These are phyloP conservation scores for Globisporangium spinosum DNA, from an alignment of 352 stramenopile genomes.

Conservation along the genomic window DNA sequence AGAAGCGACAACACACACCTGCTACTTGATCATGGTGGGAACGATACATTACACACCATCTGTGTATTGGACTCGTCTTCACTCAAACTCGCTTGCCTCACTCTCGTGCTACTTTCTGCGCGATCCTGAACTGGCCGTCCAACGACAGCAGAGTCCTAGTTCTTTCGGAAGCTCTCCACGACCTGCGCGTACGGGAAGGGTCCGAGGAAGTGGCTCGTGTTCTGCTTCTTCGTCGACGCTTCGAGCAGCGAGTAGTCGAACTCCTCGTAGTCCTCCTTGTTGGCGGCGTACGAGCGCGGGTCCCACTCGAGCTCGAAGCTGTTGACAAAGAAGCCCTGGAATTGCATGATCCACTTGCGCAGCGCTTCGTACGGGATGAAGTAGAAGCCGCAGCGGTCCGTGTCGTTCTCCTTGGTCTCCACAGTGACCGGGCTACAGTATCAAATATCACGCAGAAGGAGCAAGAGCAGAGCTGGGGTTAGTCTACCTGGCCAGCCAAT, in stretches of 20 bases:
- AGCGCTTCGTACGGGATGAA: slow-evolving; percentile 80
- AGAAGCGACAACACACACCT: too few relatives aligned
- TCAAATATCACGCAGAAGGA: neutral
- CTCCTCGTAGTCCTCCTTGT: slow-evolving; percentile 35
- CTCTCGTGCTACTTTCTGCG: too few relatives aligned
- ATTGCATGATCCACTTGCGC: slow-evolving; percentile 72
- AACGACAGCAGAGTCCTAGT: neutral
- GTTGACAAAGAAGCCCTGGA: slow-evolving; percentile 82
- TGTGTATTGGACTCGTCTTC: too few relatives aligned
- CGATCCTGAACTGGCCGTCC: neutral
- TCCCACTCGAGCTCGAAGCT: slow-evolving; percentile 78
- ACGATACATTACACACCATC: too few relatives aligned
- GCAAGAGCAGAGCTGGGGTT: neutral
- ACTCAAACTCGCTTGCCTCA: too few relatives aligned
- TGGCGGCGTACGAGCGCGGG: slow-evolving; percentile 58
- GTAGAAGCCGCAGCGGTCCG: slow-evolving; percentile 76
- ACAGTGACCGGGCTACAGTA: slow-evolving; percentile 34
- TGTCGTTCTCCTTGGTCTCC: slow-evolving; percentile 71
- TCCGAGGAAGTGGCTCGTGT: slow-evolving; percentile 66
- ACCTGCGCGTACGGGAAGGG: slow-evolving; percentile 72
- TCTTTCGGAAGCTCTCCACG: slow-evolving; percentile 36
- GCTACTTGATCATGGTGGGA: too few relatives aligned
- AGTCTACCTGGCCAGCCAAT: neutral
- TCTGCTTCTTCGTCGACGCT: slow-evolving; percentile 61
- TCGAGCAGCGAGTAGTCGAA: slow-evolving; percentile 70